Evolutionary conservation across 169 alveolate species (phyloP), one percentile per base, ranked within the genome.

Genomic region (Cardiosporidium cionae): DNA sequence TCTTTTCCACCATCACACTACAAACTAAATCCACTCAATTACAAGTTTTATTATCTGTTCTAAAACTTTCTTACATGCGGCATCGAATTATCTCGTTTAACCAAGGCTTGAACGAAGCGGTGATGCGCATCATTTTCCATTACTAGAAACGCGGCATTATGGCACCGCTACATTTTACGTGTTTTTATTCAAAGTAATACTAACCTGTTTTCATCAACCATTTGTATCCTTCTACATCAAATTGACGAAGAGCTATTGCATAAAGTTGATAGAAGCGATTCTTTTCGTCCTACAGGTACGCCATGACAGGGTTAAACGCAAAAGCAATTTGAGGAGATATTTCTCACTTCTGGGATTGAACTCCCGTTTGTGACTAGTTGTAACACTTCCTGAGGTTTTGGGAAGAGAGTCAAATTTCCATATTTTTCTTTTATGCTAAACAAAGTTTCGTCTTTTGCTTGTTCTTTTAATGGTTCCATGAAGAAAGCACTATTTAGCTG

Each of bases 151-250:
- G n/a, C n/a, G n/a, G n/a, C n/a, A n/a, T n/a, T n/a, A n/a, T n/a
- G n/a, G n/a, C n/a, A n/a, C n/a, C n/a, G n/a, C n/a, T n/a, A n/a
- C n/a, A n/a, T n/a, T n/a, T n/a, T n/a, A n/a, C n/a, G n/a, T n/a
- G n/a, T n/a, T n/a, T n/a, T n/a, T n/a, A n/a, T n/a, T n/a, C n/a
- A n/a, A n/a, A n/a, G 58, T 16, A 22, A 0, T 0, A 44, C 81
- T 16, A 35, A 67, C 82, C 82, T 32, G 58, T 70, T 23, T 70
- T 33, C 84, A 84, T 80, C 31, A 84, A 76, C 78, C 75, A 76
- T 31, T 70, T 66, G 70, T 84, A 84, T 2, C 89, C 89, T 36
- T 84, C 81, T 54, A 84, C 36, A 34, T 84, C 89, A 34, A 84
- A 84, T 22, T 68, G 70, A 0, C 72, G 63, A 9, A 84, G 31